phyloP scores from a whole-genome alignment of 31 red algal species.

The Bonnemaisonia californica region DNA sequence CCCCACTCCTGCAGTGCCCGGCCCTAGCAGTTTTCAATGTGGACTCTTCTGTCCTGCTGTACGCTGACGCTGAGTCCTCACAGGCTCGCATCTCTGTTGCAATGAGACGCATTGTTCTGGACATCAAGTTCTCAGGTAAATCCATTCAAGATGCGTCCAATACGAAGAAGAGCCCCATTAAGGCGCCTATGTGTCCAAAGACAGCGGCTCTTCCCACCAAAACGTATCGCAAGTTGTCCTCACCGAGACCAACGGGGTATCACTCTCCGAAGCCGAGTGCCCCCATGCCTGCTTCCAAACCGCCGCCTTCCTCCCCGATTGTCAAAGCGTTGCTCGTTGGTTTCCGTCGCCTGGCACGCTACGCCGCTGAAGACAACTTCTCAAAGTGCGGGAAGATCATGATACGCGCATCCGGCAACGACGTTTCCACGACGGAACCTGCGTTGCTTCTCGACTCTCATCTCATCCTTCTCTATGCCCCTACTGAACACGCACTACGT shows the following conservation, averaged over 20 bases:
- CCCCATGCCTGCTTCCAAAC: background rate
- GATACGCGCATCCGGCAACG: constrained; percentile 53
- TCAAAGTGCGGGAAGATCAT: constrained; percentile 67
- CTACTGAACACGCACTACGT: constrained; percentile 44
- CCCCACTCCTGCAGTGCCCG: constrained; percentile 74
- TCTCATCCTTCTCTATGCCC: constrained; percentile 67
- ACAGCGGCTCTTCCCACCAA: background rate
- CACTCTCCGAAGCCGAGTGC: background rate
- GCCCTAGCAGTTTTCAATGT: constrained; percentile 72
- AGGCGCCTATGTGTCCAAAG: constrained; percentile 24
- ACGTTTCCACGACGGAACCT: constrained; percentile 49
- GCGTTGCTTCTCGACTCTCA: constrained; percentile 44
- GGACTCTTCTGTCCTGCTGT: constrained; percentile 50
- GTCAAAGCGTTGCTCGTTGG: constrained; percentile 76
- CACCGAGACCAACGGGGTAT: background rate
- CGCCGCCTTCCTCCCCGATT: constrained; percentile 7
- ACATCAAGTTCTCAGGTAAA: constrained; percentile 55
- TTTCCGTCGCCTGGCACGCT: constrained; percentile 78
- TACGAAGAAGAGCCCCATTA: background rate
- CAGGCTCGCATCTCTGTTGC: constrained; percentile 57
- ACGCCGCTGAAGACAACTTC: constrained; percentile 65
- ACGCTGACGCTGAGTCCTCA: constrained; percentile 50
- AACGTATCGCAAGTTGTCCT: background rate
- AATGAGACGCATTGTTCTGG: constrained; percentile 52
- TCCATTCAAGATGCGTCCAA: background rate